Percentiles rank a stretch among this genome's conserved stretches.
Conservation (phyloP, 371 early-diverging fungal genomes). For the Apophysomyces variabilis region DNA sequence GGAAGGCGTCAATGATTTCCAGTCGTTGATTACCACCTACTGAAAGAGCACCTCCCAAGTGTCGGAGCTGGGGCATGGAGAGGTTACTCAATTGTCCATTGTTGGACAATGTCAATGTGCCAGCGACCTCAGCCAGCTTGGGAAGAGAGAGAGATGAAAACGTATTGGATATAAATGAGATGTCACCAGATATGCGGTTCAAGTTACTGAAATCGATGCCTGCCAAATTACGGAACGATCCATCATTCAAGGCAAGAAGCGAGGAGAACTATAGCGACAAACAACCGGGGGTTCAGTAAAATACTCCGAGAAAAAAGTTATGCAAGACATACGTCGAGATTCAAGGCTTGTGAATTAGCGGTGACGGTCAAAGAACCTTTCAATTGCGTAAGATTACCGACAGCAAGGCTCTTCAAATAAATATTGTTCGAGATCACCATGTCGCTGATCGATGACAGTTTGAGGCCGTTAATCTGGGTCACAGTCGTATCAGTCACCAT, state of each 20-base stretch:
- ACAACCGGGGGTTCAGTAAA: constrained; percentile 17
- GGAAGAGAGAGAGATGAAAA: constrained; percentile 38
- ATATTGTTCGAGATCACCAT: constrained; percentile 54
- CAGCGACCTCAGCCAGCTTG: constrained; percentile 39
- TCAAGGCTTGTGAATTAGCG: constrained; percentile 46
- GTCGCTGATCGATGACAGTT: constrained; percentile 31
- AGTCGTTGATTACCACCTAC: constrained; percentile 51
- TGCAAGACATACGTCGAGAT: constrained; percentile 32
- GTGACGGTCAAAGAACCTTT: constrained; percentile 38
- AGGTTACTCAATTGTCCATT: constrained; percentile 46
- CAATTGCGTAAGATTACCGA: constrained; percentile 37
- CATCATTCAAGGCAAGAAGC: constrained; percentile 37
- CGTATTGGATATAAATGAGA: constrained; percentile 53
- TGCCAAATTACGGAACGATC: constrained; percentile 46
- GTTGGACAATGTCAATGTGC: constrained; percentile 53
- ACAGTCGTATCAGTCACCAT: constrained; percentile 49
- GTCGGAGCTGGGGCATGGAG: constrained; percentile 43
- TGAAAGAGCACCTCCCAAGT: constrained; percentile 56
- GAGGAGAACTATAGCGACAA: constrained; percentile 29
- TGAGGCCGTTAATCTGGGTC: constrained; percentile 49
- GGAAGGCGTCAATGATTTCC: constrained; percentile 39
- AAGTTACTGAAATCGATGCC: constrained; percentile 38
- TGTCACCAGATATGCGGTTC: constrained; percentile 39
- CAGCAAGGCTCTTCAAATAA: constrained; percentile 45
- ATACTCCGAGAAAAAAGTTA: constrained; percentile 18